Evolutionary conservation across 768 basidiomycete species (phyloP).

Genomic region (Mycena rosella): DNA sequence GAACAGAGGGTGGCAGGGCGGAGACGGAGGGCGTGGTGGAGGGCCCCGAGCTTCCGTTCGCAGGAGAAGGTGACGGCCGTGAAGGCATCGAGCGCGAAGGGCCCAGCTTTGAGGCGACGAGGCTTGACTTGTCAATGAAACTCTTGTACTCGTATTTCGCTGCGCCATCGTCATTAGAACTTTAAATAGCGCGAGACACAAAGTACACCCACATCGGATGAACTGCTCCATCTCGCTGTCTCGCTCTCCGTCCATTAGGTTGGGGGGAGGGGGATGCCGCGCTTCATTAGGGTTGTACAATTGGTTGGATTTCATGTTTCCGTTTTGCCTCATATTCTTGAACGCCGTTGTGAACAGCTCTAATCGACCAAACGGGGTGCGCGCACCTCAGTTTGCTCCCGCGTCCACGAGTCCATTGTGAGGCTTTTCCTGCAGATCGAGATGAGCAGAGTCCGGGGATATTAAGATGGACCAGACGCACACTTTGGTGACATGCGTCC

Average conservation of each 20-base stretch:
- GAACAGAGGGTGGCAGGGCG: slow-evolving; percentile 40
- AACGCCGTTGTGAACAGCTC: slow-evolving; percentile 27
- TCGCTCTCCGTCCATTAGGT: slow-evolving; percentile 80
- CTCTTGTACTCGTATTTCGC: slow-evolving; percentile 86
- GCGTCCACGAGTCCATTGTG: slow-evolving; percentile 89
- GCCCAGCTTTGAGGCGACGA: slow-evolving; percentile 61
- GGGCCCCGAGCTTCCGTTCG: background rate
- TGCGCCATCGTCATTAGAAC: slow-evolving; percentile 43
- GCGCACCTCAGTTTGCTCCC: slow-evolving; percentile 88
- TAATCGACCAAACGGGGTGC: slow-evolving; percentile 24
- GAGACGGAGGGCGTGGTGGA: slow-evolving; percentile 19
- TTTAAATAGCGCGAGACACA: background rate
- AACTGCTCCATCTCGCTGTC: slow-evolving; percentile 94
- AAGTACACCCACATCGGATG: slow-evolving; percentile 76
- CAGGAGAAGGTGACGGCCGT: slow-evolving; percentile 36
- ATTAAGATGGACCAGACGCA: slow-evolving; percentile 53
- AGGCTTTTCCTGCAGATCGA: slow-evolving; percentile 79
- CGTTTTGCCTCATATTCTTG: slow-evolving; percentile 83
- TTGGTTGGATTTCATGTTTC: slow-evolving; percentile 85
- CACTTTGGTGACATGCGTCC: slow-evolving; percentile 95
- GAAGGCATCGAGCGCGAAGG: slow-evolving; percentile 54
- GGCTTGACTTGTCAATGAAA: slow-evolving; percentile 65
- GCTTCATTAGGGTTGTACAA: slow-evolving; percentile 88
- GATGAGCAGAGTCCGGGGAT: slow-evolving; percentile 25
- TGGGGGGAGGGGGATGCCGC: slow-evolving; percentile 85